Evolutionary conservation across 2,329 filamentous ascomycete genomes (phyloP).

Genomic region (Aspergillus proliferans): DNA sequence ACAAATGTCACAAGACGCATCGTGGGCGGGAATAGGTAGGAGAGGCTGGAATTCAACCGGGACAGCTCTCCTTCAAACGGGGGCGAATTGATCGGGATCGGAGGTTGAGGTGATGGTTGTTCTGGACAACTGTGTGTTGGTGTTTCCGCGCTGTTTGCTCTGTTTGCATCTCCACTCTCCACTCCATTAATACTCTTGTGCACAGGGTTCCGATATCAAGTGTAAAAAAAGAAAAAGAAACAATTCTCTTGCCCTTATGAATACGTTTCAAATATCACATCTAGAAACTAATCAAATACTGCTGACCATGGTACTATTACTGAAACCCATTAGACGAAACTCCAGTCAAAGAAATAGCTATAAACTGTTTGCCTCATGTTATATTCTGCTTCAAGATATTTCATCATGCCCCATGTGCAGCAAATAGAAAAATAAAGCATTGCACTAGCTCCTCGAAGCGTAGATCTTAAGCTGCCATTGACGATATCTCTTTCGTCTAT

Average conservation of each 20-base stretch:
- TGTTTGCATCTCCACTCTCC: conserved; percentile 23
- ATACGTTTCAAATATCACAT: neutral
- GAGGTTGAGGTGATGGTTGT: conserved; percentile 18
- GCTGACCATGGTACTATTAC: neutral
- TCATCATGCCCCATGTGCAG: too few species aligned
- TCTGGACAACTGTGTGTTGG: conserved; percentile 25
- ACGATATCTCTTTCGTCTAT: too few species aligned
- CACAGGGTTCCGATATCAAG: neutral
- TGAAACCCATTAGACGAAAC: neutral
- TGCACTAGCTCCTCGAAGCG: too few species aligned
- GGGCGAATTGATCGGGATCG: conserved; percentile 13
- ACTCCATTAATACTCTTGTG: neutral
- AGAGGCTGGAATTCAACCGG: conserved; percentile 10
- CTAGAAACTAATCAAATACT: neutral
- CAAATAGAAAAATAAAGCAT: too few species aligned
- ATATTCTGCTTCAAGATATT: too few species aligned
- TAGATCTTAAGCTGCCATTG: too few species aligned
- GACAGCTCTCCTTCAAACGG: conserved; percentile 11
- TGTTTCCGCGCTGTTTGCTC: conserved; percentile 22
- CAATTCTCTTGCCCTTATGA: too few species aligned
- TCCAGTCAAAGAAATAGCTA: neutral
- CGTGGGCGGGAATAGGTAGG: conserved; percentile 12
- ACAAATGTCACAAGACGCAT: conserved; percentile 63
- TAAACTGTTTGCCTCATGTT: too few species aligned
- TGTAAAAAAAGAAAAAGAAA: too few species aligned